Conservation (phyloP, 192 early-diverging fungal genomes). For the Radiomyces spectabilis region DNA sequence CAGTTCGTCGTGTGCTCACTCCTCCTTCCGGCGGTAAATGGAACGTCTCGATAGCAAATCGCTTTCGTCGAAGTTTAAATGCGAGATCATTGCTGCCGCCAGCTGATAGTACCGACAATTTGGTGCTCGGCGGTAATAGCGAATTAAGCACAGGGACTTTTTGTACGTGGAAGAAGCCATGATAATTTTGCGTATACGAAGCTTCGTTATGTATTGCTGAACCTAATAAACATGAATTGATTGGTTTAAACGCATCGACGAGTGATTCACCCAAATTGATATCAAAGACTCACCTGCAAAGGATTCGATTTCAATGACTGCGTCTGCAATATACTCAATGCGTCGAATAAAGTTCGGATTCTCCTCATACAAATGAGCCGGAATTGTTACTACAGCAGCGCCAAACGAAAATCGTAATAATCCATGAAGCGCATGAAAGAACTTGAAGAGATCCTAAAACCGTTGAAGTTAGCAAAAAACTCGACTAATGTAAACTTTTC, state of each 20-base stretch:
- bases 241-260: neutral
- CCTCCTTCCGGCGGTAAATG: constrained; percentile 93
- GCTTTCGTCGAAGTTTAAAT: constrained; percentile 83
- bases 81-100: constrained; percentile 65
- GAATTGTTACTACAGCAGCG: constrained; percentile 73
- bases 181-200: constrained; percentile 65
- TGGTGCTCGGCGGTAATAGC: constrained; percentile 59
- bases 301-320: constrained; percentile 84
- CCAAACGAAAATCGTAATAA: constrained; percentile 73
- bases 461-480: too few relatives aligned
- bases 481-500: neutral
- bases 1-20: constrained; percentile 53
- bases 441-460: constrained; percentile 51
- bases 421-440: constrained; percentile 68
- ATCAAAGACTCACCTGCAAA: constrained; percentile 63
- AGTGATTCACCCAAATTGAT: neutral
- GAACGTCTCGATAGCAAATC: constrained; percentile 89
- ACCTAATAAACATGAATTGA: constrained; percentile 23
- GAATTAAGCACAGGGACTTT: constrained; percentile 76
- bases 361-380: constrained; percentile 66
- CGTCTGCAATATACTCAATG: constrained; percentile 77
- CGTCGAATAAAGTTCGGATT: constrained; percentile 46
- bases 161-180: constrained; percentile 83
- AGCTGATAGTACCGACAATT: constrained; percentile 58
- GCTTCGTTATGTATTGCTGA: constrained; percentile 42